Conservation (phyloP, 768 basidiomycete genomes). For the Panellus pusillus region DNA sequence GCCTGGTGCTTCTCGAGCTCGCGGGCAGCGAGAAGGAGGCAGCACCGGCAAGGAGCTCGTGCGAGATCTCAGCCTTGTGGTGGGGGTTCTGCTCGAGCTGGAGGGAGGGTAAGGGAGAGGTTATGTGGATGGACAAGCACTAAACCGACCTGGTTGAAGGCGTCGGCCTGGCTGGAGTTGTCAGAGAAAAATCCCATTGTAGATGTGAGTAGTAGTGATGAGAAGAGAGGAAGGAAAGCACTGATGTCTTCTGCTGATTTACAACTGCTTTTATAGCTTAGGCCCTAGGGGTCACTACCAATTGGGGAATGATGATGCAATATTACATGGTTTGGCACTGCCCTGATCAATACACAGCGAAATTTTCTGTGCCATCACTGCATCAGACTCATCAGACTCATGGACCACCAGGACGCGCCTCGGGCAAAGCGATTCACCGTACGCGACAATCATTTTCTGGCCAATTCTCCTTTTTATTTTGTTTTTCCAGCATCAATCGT, state of each 20-base stretch:
- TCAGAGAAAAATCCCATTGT: constrained; percentile 23
- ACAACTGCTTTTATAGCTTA: too few species aligned
- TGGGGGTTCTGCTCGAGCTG: constrained; percentile 28
- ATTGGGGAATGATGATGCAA: background rate
- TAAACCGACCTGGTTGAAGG: constrained; percentile 20
- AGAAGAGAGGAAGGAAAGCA: background rate
- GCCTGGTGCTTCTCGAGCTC: constrained; percentile 34
- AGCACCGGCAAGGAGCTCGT: constrained; percentile 57
- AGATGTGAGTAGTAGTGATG: background rate
- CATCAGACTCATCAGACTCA: background rate
- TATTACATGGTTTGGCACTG: background rate
- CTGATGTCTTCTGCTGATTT: background rate
- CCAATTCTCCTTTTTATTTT: background rate
- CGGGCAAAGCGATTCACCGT: constrained; percentile 56
- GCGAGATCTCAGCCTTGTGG: constrained; percentile 50
- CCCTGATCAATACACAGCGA: too few species aligned
- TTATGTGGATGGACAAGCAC: background rate
- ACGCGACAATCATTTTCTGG: background rate
- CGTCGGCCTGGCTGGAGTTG: constrained; percentile 24
- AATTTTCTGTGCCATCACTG: too few species aligned
- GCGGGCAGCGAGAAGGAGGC: constrained; percentile 39
- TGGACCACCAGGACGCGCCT: constrained; percentile 26
- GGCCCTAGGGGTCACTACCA: background rate
- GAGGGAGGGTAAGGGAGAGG: constrained; percentile 20
- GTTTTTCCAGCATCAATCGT: constrained; percentile 64